Conservation (phyloP, 2,329 filamentous ascomycete genomes). For the Pseudogymnoascus verrucosus region DNA sequence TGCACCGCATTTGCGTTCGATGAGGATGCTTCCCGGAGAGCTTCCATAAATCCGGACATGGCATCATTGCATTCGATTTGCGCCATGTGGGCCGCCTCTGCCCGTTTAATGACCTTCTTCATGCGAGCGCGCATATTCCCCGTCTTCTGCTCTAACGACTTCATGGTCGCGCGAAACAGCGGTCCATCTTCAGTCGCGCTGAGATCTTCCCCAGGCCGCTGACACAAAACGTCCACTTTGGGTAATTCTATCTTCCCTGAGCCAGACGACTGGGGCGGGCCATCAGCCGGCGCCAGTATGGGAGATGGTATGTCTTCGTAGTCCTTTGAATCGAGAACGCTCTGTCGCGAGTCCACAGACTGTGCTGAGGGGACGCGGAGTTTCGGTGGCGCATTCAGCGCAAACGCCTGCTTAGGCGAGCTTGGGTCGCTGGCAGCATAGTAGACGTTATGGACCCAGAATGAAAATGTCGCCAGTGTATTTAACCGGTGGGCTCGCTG, state of each 20-base stretch:
- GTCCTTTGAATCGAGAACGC: slow-evolving; percentile 51
- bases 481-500: slow-evolving; percentile 82
- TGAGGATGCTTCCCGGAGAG: slow-evolving; percentile 75
- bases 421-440: slow-evolving; percentile 47
- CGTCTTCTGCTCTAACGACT: slow-evolving; percentile 91
- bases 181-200: slow-evolving; percentile 85
- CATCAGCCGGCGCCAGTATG: slow-evolving; percentile 24
- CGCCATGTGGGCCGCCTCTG: slow-evolving; percentile 76
- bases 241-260: slow-evolving; percentile 36
- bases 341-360: slow-evolving; percentile 76
- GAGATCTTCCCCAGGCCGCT: slow-evolving; percentile 78
- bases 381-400: slow-evolving; percentile 64
- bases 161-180: slow-evolving; percentile 92
- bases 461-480: slow-evolving; percentile 85
- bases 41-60: slow-evolving; percentile 72
- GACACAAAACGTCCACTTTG: slow-evolving; percentile 81
- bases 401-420: slow-evolving; percentile 54
- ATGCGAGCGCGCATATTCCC: slow-evolving; percentile 88
- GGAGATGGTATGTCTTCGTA: slow-evolving; percentile 40
- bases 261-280: slow-evolving; percentile 10
- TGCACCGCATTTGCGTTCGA: slow-evolving; percentile 97
- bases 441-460: slow-evolving; percentile 59
- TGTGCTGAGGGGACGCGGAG: slow-evolving; percentile 79
- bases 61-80: slow-evolving; percentile 82
- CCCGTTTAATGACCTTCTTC: slow-evolving; percentile 91